phyloP scores from a whole-genome alignment of 2,329 filamentous ascomycete species.

The Bertia moriformis region DNA sequence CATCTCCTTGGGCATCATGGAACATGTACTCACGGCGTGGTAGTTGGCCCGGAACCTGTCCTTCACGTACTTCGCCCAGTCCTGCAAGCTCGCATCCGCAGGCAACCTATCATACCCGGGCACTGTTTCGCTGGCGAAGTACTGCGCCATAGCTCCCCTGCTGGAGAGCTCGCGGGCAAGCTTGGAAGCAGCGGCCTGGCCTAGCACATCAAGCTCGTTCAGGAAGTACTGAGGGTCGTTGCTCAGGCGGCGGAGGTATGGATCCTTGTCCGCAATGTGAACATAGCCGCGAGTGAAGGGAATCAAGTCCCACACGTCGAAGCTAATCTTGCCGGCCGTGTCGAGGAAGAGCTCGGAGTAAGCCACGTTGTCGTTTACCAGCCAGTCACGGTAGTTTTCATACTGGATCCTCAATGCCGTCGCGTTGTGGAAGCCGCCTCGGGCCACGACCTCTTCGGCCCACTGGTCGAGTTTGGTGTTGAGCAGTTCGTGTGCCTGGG shows the following conservation, averaged over 20 bases:
- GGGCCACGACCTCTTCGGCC: constrained; percentile 11
- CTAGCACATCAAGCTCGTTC: constrained; percentile 12
- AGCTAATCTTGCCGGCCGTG: constrained; percentile 8
- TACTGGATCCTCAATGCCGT: constrained; percentile 11
- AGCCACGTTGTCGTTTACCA: constrained; percentile 9
- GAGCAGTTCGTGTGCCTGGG: constrained; percentile 6
- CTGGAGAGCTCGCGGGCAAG: not conserved
- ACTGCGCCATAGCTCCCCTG: not conserved
- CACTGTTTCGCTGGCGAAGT: not conserved
- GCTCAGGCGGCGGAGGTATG: constrained; percentile 9
- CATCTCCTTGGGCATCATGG: constrained; percentile 15
- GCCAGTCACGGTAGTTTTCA: constrained; percentile 11
- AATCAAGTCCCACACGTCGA: constrained; percentile 13
- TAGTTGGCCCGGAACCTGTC: constrained; percentile 13
- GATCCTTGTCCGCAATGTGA: constrained; percentile 9
- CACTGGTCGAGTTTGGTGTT: constrained; percentile 11
- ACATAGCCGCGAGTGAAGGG: constrained; percentile 13
- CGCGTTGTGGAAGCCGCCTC: constrained; percentile 11
- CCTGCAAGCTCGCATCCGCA: constrained; percentile 7
- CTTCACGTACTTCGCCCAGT: constrained; percentile 10
- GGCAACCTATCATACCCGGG: not conserved
- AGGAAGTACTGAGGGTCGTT: constrained; percentile 11
- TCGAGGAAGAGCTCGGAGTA: constrained; percentile 13
- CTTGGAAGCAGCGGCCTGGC: constrained; percentile 2
- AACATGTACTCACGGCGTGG: constrained; percentile 12